Evolutionary conservation across 2,329 filamentous ascomycete species (phyloP), one percentile per base, ranked within the genome.

Genomic region (Pyricularia grisea): DNA sequence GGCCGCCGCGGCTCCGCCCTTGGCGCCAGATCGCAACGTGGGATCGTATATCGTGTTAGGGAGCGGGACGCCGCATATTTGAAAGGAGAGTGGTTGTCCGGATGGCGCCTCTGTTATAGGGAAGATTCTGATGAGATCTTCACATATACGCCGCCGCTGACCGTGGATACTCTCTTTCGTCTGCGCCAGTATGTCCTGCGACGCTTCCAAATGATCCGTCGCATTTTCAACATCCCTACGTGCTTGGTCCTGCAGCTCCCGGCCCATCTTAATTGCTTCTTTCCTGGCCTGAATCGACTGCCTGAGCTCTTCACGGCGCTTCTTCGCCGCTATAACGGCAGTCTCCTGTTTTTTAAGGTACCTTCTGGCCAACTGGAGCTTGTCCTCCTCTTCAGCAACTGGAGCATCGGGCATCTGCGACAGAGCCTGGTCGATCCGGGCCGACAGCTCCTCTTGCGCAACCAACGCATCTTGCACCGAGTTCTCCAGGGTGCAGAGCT

Each of bases 391-490:
- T 65, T 85, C 78, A 0, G 77, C 73, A 17, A 68, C 67, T 9
- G 60, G 60, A 20, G 64, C 17, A 10, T 36, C 31, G 0, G 82
- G 80, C 20, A 68, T 31, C 3, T 78, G 78, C 0, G 80, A 76
- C 4, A 89, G 76, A 0, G 88, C 78, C 0, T 81, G 77, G 72
- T 92, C 92, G 72, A 97, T 96, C 72, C 97, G 92, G n/a, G 84
- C 80, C 66, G 92, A 88, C 10, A 98, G 83, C 68, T 85, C 84
- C 70, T 91, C 88, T 17, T 91, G 88, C 0, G 92, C 96, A 1
- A 89, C 87, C 11, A 97, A 81, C 1, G 93, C 93, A 78, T 98
- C 94, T 76, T 96, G 93, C 28, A 97, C 92, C 68, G 93, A 97
- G 76, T 91, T 92, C 71, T 97, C 93, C 20, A 98, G 84, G 70